Base-by-base conservation (phyloP, 768 basidiomycete genomes). In the Auricularia sp. region DNA sequence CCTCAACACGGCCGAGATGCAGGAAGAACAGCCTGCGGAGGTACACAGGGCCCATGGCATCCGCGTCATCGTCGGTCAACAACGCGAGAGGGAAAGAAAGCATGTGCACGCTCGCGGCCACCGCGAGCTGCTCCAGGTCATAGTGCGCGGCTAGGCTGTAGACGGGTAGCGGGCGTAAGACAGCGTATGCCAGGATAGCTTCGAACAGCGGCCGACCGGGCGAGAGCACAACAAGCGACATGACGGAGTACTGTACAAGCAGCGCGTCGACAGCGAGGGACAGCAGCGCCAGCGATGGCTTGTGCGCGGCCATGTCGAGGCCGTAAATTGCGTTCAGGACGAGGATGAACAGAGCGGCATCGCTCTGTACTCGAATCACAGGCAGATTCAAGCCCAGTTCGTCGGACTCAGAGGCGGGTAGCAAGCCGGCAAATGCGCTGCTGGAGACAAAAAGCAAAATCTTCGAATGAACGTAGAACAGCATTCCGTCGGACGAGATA, bases 281-380 rank as follows among this genome's bases (percentile, higher is more conserved):
- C 3, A 67, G 59, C n/a, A 35, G 42, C 3, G 56, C 13, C 16
- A 67, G 59, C 3, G 33, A 33, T 3, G 90, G 90, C 5, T 85
- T 83, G 74, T 89, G 92, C 69, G 90, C 88, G 24, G 84, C 79
- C 71, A 86, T 89, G 7, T 88, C 83, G 71, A 89, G 78, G 69
- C 86, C 81, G 73, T 93, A 92, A 58, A 89, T 74, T 4, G 82
- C 74, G 70, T 93, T 90, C 33, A 93, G 77, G 56, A 92, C 75
- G 70, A 92, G 77, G 69, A 92, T 92, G 68, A 92, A 75, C 7
- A 86, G 77, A 1, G 77, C 74, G 0, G 90, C 64, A 7, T 24
- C 1, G 11, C 18, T 6, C 47, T 10, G 47, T 3, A 18, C 47
- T 18, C 47, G 6, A 5, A 51, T 18, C 1, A 18, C 47, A 18